Base-by-base conservation (phyloP, 257 asterid species). In the Anisodus tanguticus region DNA sequence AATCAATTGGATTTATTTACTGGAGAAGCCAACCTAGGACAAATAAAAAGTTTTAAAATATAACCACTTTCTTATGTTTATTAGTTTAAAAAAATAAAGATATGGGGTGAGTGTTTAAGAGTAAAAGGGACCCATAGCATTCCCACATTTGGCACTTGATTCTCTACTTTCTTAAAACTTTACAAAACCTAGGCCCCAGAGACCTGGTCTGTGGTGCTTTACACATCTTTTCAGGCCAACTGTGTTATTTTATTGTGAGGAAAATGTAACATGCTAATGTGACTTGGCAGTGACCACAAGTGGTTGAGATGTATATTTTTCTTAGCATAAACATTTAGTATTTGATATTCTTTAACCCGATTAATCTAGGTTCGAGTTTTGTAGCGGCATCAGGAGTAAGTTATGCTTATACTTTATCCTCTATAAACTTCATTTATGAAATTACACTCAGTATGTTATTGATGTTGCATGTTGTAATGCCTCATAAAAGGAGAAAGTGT, bases 121-220 rank as follows among this genome's bases (percentile, higher is more conserved):
- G 8, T 49, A 19, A 11, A 31, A 11, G 60, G 80, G 60, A 2
- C 0, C 81, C 81, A 22, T 51, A 76, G 47, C 0, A 51, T 51
- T 76, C 63, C 81, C 47, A 76, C 43, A 76, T 76, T 76, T 76
- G 81, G 64, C 47, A 53, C 81, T 76, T 53, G 6, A 76, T 53
- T 76, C 60, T 76, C 6, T 53, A 13, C 81, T 76, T 13, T 53
- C 64, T 51, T 74, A 22, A 22, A 76, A 76, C 9, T 71, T 76
- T 76, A 26, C 22, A 26, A 76, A 51, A 76, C 63, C 64, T 51
- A 51, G 81, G 64, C 26, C 62, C 37, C 8, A 22, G 41, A 74
- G 80, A 74, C 60, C 19, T 74, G 45, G 47, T 76, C 63, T 51
- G 47, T 76, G 47, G 22, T 51, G 64, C 81, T 76, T 76, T 76